A percentile compares a stretch with the other conserved stretches of the same genome.
Evolutionary conservation across 2,329 filamentous ascomycete genomes (phyloP).

Genomic region (Colletotrichum musicola): DNA sequence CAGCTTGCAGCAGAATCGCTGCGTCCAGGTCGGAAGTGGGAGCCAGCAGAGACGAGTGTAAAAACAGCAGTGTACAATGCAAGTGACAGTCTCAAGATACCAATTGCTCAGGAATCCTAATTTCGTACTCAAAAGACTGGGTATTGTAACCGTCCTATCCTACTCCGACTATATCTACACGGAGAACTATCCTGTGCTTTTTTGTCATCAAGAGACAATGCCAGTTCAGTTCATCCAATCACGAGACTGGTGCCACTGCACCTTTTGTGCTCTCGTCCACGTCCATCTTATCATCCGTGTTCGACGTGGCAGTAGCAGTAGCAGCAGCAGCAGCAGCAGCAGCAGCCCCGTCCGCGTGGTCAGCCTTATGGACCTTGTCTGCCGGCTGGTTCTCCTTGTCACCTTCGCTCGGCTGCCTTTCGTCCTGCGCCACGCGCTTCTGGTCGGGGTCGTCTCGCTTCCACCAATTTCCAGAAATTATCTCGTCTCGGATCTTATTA

Average conservation of each 20-base stretch:
- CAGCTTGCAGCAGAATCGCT: too few species aligned
- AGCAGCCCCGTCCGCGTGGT: background rate
- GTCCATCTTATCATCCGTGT: conserved; percentile 25
- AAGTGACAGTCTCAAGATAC: conserved; percentile 13
- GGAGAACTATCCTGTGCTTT: conserved; percentile 1
- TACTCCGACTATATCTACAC: conserved; percentile 16
- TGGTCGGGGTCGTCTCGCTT: conserved; percentile 45
- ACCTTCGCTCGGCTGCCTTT: conserved; percentile 49
- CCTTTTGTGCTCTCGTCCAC: conserved; percentile 11
- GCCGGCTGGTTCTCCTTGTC: conserved; percentile 62
- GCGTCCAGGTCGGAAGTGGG: background rate
- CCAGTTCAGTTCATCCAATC: background rate
- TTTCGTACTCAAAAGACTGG: conserved; percentile 26
- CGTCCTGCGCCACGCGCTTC: conserved; percentile 44
- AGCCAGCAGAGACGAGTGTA: background rate
- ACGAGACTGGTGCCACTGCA: conserved; percentile 7
- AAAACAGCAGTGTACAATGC: conserved; percentile 8
- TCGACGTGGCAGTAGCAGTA: background rate
- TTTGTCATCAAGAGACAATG: background rate
- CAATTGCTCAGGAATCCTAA: background rate
- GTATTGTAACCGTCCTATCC: conserved; percentile 38
- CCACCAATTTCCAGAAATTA: conserved; percentile 50
- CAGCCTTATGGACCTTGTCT: conserved; percentile 21
- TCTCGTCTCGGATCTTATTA: conserved; percentile 46
- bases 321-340: background rate